Conservation (phyloP, 2,329 filamentous ascomycete genomes). For the Fusarium sp. region DNA sequence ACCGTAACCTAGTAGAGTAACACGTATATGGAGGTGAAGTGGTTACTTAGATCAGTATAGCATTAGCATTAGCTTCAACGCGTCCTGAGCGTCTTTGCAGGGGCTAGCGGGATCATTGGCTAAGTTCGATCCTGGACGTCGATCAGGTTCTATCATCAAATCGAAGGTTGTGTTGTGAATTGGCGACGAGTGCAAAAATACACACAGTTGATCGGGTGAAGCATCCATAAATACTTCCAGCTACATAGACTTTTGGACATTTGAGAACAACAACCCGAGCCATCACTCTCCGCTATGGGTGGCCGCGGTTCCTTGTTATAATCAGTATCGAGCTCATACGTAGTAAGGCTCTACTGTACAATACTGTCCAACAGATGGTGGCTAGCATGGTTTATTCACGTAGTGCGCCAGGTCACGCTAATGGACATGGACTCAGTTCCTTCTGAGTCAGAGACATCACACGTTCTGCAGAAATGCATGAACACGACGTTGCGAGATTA, state of each 20-base stretch:
- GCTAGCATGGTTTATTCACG: constrained; percentile 9
- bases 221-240: neutral
- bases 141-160: constrained; percentile 21
- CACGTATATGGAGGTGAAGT: neutral
- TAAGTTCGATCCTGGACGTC: constrained; percentile 9
- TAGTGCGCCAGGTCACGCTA: constrained; percentile 26
- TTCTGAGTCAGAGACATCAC: constrained; percentile 35
- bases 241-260: neutral
- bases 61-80: neutral
- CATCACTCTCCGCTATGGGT: neutral
- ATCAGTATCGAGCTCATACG: neutral
- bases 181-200: neutral
- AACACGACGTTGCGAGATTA: constrained; percentile 19
- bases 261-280: neutral
- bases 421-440: constrained; percentile 8
- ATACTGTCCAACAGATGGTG: constrained; percentile 15
- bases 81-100: neutral
- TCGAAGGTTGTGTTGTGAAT: neutral
- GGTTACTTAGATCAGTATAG: neutral
- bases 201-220: neutral
- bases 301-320: neutral
- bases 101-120: constrained; percentile 12
- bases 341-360: neutral
- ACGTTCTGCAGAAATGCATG: constrained; percentile 26
- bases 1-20: neutral